Percentiles rank a stretch among this genome's conserved stretches.
These are phyloP conservation scores for Plasmopara muralis DNA, from an alignment of 352 stramenopile species.

Conservation along the genomic window DNA sequence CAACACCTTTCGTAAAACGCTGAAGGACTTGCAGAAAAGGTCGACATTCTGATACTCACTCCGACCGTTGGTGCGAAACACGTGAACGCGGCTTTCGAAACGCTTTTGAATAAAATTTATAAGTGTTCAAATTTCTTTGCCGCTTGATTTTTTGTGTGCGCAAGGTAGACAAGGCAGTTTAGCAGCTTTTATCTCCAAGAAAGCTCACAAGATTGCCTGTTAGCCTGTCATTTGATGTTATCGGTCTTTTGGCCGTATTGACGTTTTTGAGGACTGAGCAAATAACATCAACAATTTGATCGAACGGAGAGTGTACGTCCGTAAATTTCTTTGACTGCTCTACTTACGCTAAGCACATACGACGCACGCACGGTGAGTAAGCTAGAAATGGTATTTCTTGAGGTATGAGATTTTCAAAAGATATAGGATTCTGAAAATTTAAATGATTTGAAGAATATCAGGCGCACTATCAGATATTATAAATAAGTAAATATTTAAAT, in stretches of 20 bases:
- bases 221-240: not conserved
- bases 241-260: not conserved
- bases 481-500: too few species aligned
- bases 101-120: slow-evolving; percentile 7
- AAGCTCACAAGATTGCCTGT: slow-evolving; percentile 15
- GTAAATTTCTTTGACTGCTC: not conserved
- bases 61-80: slow-evolving; percentile 14
- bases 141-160: slow-evolving; percentile 8
- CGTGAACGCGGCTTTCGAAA: slow-evolving; percentile 8
- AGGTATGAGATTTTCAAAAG: too few species aligned
- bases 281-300: not conserved
- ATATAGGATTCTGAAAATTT: too few species aligned
- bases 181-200: slow-evolving; percentile 12
- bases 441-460: too few species aligned
- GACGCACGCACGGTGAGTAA: not conserved
- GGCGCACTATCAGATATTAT: too few species aligned
- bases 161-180: slow-evolving; percentile 11
- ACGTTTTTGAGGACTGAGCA: not conserved
- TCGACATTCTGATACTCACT: slow-evolving; percentile 23
- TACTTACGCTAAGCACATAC: not conserved
- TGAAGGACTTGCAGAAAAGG: slow-evolving; percentile 17
- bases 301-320: not conserved
- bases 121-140: slow-evolving; percentile 7
- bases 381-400: too few species aligned
- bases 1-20: slow-evolving; percentile 9